Conservation (phyloP, 2,329 filamentous ascomycete genomes). For the Neophaeococcomyces aloes region DNA sequence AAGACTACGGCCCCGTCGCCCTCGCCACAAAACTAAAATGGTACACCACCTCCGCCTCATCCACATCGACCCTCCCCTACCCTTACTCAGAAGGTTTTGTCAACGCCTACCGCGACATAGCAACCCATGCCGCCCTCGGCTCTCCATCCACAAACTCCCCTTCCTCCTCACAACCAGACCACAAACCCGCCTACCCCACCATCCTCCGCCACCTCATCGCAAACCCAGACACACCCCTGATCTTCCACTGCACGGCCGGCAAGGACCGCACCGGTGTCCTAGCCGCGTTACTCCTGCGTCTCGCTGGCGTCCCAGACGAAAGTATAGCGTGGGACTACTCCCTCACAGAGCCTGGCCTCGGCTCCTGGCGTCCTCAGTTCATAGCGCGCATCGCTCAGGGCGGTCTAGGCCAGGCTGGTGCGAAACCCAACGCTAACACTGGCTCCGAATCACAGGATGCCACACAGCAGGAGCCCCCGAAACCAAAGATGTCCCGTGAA, state of each 20-base stretch:
- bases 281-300: slow-evolving; percentile 52
- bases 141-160: too few species aligned
- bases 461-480: too few species aligned
- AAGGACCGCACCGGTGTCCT: slow-evolving; percentile 69
- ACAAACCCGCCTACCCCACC: slow-evolving; percentile 42
- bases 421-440: not conserved
- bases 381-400: slow-evolving; percentile 17
- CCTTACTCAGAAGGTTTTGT: slow-evolving; percentile 45
- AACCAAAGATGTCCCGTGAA: slow-evolving; percentile 13
- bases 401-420: slow-evolving; percentile 14
- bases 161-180: too few species aligned
- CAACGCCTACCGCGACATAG: slow-evolving; percentile 56
- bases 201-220: slow-evolving; percentile 45
- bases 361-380: slow-evolving; percentile 18
- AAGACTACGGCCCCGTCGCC: slow-evolving; percentile 50
- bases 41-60: slow-evolving; percentile 41
- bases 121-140: slow-evolving; percentile 48
- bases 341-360: slow-evolving; percentile 54
- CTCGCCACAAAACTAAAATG: slow-evolving; percentile 50
- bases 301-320: slow-evolving; percentile 52
- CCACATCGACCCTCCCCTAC: not conserved
- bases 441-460: too few species aligned
- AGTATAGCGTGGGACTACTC: slow-evolving; percentile 58
- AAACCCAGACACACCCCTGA: slow-evolving; percentile 35
- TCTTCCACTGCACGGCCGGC: slow-evolving; percentile 65